These are phyloP conservation scores for Acorus calamus DNA, from an alignment of 106 monocot species.

Conservation along the genomic window DNA sequence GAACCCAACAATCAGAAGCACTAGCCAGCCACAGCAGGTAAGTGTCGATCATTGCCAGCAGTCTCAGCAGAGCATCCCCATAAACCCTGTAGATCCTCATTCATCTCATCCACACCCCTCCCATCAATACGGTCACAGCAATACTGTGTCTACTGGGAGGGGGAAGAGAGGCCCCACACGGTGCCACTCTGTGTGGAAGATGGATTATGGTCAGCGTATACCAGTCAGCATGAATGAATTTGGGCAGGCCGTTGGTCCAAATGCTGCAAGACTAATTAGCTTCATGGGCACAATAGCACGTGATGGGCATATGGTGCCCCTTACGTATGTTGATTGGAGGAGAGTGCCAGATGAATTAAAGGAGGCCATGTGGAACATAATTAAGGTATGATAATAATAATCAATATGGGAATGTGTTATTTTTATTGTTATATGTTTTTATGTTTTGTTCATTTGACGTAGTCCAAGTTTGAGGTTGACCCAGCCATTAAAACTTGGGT, in stretches of 20 bases:
- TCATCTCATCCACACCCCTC: no score
- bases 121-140: no score
- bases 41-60: no score
- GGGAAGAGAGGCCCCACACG: not conserved
- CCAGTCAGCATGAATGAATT: not conserved
- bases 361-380: not conserved
- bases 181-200: not conserved
- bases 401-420: no score
- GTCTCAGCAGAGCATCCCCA: no score
- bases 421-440: no score
- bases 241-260: not conserved
- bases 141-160: not conserved
- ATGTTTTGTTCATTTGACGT: not conserved
- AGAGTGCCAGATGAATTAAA: not conserved
- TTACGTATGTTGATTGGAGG: not conserved
- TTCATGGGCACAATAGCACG: constrained; percentile 1
- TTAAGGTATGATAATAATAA: not conserved
- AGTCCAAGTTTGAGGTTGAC: not conserved
- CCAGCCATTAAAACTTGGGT: not conserved
- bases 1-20: no score
- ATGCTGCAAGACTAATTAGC: not conserved
- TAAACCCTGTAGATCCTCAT: no score
- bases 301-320: not conserved
- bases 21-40: no score
- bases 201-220: not conserved